These are phyloP conservation scores for Tephrocybe rancida DNA, from an alignment of 768 basidiomycete species.

Conservation along the genomic window DNA sequence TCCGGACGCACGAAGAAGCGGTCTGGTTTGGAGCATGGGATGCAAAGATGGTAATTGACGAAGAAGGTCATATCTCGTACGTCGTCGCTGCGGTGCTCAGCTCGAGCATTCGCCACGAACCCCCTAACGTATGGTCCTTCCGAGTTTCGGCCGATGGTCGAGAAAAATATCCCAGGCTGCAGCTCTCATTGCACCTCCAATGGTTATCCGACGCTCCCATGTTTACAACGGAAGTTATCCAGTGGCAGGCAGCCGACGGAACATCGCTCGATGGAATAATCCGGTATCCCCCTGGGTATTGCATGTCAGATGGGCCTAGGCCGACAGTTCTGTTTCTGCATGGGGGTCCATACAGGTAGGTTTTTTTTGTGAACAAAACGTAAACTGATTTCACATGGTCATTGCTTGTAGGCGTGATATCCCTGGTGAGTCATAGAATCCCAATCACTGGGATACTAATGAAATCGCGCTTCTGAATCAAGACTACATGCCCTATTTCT, in stretches of 20 bases:
- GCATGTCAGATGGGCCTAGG: conserved; percentile 17
- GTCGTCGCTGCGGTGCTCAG: conserved; percentile 33
- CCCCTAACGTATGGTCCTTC: conserved; percentile 36
- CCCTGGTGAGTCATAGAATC: conserved; percentile 20
- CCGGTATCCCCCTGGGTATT: conserved; percentile 30
- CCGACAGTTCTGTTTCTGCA: conserved; percentile 35
- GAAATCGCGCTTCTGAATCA: background rate
- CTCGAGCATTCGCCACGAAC: conserved; percentile 32
- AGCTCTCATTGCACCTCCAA: conserved; percentile 33
- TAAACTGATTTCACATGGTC: conserved; percentile 2
- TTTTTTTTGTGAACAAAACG: background rate
- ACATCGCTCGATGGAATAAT: conserved; percentile 30
- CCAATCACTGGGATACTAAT: background rate
- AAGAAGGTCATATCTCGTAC: conserved; percentile 23
- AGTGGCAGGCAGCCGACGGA: conserved; percentile 32
- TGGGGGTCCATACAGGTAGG: conserved; percentile 35
- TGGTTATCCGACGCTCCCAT: conserved; percentile 31
- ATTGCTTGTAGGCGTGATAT: conserved; percentile 25
- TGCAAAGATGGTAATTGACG: conserved; percentile 23
- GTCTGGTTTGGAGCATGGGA: conserved; percentile 42
- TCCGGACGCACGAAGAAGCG: conserved; percentile 32
- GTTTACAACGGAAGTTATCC: conserved; percentile 27
- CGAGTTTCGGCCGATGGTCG: conserved; percentile 21
- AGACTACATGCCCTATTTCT: conserved; percentile 43
- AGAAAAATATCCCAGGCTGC: conserved; percentile 14